These are phyloP conservation scores for Teunomyces funiuensis DNA, from an alignment of 805 yeast species.

Conservation along the genomic window DNA sequence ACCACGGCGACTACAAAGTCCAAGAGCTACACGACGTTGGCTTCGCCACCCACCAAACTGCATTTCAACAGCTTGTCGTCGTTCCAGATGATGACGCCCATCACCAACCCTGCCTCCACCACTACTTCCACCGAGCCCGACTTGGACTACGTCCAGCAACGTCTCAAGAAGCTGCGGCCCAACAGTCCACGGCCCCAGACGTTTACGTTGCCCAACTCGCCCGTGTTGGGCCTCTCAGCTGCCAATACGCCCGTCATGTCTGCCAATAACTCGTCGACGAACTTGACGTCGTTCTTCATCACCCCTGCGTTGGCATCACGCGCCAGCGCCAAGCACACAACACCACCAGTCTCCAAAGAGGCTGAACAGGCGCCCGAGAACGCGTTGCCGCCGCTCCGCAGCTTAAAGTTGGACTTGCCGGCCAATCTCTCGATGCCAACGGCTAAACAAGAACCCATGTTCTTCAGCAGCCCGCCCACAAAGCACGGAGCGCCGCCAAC, in stretches of 20 bases:
- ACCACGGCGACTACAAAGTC: slow-evolving; percentile 14
- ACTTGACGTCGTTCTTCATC: slow-evolving; percentile 37
- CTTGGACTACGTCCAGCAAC: slow-evolving; percentile 45
- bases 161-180: slow-evolving; percentile 49
- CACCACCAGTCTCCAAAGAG: slow-evolving; percentile 7
- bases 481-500: background rate
- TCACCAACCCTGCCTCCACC: slow-evolving; percentile 16
- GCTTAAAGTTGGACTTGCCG: slow-evolving; percentile 52
- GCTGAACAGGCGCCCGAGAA: slow-evolving; percentile 12
- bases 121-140: slow-evolving; percentile 43
- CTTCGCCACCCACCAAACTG: slow-evolving; percentile 10
- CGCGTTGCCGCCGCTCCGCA: slow-evolving; percentile 48
- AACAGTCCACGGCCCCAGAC: slow-evolving; percentile 42
- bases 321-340: slow-evolving; percentile 5
- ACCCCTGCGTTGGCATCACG: slow-evolving; percentile 19
- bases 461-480: slow-evolving; percentile 4
- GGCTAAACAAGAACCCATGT: slow-evolving; percentile 8
- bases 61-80: slow-evolving; percentile 42
- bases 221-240: slow-evolving; percentile 39
- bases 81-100: slow-evolving; percentile 43
- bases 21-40: slow-evolving; percentile 14
- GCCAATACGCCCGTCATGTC: slow-evolving; percentile 42
- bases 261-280: slow-evolving; percentile 42
- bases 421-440: slow-evolving; percentile 34
- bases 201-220: slow-evolving; percentile 45